These are phyloP conservation scores for Acacia acuminata DNA, from an alignment of 306 rosid genomes.

Conservation along the genomic window DNA sequence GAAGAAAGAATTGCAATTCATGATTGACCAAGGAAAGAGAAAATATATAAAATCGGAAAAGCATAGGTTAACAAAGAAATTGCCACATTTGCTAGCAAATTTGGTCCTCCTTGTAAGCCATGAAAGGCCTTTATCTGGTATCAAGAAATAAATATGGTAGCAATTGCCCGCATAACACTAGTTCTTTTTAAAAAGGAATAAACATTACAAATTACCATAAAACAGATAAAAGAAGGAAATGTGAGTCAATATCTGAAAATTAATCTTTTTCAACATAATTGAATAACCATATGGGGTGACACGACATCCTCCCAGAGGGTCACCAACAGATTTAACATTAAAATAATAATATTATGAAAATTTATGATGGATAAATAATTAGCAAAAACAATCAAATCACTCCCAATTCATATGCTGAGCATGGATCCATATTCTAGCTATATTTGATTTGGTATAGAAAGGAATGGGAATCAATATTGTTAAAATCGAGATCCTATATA, in stretches of 20 bases:
- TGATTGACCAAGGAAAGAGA: constrained; percentile 1
- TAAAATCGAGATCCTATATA: no score
- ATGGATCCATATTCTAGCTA: background rate
- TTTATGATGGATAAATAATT: background rate
- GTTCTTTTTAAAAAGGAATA: constrained; percentile 22
- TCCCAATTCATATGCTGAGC: background rate
- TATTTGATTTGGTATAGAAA: background rate
- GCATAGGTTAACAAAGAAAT: background rate
- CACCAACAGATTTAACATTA: constrained; percentile 71
- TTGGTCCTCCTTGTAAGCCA: background rate
- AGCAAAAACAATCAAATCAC: constrained; percentile 17
- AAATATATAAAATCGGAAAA: background rate
- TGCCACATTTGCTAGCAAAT: background rate
- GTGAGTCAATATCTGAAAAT: constrained; percentile 25
- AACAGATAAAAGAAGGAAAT: constrained; percentile 5
- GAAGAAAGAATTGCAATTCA: constrained; percentile 20
- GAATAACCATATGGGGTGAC: constrained; percentile 89
- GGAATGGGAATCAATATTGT: background rate
- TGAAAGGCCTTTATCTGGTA: background rate
- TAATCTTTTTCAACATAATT: constrained; percentile 75
- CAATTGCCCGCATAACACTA: constrained; percentile 1
- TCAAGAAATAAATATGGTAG: background rate
- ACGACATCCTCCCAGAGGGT: constrained; percentile 93
- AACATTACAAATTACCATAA: constrained; percentile 27
- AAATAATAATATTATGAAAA: background rate